Evolutionary conservation across 2,329 filamentous ascomycete genomes (phyloP), one percentile per base, ranked within the genome.

Genomic region (Cladophialophora exuberans): DNA sequence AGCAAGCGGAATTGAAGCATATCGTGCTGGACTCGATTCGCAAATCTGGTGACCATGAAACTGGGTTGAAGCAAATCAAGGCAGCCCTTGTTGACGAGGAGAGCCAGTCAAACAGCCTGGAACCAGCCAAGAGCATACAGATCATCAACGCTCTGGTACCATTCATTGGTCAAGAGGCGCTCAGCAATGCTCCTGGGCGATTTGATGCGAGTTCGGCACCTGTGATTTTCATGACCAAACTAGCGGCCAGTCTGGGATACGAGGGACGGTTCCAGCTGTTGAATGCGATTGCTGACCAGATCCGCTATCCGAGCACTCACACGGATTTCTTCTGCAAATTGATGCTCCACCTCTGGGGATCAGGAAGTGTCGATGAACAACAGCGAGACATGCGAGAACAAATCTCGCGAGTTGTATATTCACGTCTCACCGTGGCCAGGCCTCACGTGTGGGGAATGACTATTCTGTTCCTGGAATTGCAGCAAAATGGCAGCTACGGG

Each of bases 371-470:
- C 6, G 86, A 87, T 64, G 84, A 88, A 13, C 89, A 94, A 67
- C 89, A 93, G 65, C 81, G 81, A 1, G 88, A 91, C 60, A 86
- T 97, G 43, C 89, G 93, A 30, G 88, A 97, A 74, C 90, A 95
- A 70, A 93, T 99, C 55, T 90, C 90, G 48, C 85, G 93, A 42
- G 85, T 97, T 20, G 77, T 99, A 41, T 79, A 97, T 31, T 94
- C 99, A 78, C 85, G 94, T 44, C 78, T 97, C 42, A 83, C 95
- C 56, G 88, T 90, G 18, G 90, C 90, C 70, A 90, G 92, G 75
- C 93, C 93, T 48, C 93, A 97, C 70, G 93, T 95, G 15, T 97
- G 93, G 93, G 95, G 95, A 10, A 77, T 99, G 38, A 86, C 97
- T 69, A 86, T 92, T 60, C 93, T 91, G 30, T 82, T 96, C 58